Evolutionary conservation across 441 rosid genomes (phyloP).

Genomic region (Breynia disticha): DNA sequence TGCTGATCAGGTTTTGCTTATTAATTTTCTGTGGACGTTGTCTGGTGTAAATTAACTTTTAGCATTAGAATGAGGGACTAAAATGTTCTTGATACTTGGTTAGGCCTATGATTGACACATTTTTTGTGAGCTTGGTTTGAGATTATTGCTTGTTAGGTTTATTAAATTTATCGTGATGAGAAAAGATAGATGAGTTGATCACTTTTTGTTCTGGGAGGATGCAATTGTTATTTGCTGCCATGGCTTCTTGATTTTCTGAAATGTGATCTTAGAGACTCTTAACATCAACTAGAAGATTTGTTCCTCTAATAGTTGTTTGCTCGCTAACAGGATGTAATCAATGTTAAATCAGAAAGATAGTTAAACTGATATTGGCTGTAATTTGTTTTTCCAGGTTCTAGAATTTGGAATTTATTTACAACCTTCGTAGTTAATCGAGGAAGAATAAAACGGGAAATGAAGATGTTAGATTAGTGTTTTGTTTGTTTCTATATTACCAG

Average conservation of each 20-base stretch:
- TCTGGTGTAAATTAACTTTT: background rate
- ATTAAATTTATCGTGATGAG: background rate
- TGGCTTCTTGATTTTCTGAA: background rate
- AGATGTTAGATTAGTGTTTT: background rate
- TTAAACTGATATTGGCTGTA: background rate
- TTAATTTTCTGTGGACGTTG: conserved; percentile 1
- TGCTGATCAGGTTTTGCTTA: conserved; percentile 75
- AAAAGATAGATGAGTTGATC: background rate
- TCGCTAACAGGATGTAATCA: background rate
- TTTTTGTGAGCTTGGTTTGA: background rate
- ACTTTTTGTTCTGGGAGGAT: background rate
- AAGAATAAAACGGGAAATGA: background rate
- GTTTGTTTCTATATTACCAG: background rate
- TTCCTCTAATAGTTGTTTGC: background rate
- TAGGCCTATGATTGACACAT: too few species aligned
- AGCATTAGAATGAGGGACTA: background rate
- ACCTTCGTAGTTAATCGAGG: background rate
- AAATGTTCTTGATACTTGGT: too few species aligned
- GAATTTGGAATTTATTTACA: too few species aligned
- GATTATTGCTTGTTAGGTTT: background rate
- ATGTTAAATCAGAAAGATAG: too few species aligned
- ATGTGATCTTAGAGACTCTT: background rate
- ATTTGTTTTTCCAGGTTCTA: too few species aligned
- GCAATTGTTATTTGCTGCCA: background rate
- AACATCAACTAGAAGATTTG: background rate